Evolutionary conservation across 2,329 filamentous ascomycete genomes (phyloP).

Genomic region (Metarhizium robertsii): DNA sequence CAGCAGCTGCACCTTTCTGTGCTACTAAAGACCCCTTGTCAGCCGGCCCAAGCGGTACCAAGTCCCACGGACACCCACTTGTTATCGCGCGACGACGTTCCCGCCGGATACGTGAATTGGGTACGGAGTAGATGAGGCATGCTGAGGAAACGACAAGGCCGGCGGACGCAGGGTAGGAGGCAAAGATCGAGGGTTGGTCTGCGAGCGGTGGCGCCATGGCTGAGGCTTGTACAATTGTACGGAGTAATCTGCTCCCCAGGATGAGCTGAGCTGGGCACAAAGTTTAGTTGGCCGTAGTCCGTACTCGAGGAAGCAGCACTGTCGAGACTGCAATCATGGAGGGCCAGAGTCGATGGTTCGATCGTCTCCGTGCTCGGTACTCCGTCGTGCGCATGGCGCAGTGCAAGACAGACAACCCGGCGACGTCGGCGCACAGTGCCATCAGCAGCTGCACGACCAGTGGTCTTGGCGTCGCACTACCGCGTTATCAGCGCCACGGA

Average conservation of each 20-base stretch:
- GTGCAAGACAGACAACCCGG: background rate
- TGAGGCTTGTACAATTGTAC: too few species aligned
- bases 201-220: background rate
- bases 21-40: background rate
- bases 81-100: background rate
- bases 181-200: too few species aligned
- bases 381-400: background rate
- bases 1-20: background rate
- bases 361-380: too few species aligned
- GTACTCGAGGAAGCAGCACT: too few species aligned
- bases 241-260: too few species aligned
- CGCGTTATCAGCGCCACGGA: conserved; percentile 1
- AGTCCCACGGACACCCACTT: background rate
- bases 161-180: too few species aligned
- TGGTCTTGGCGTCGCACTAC: conserved; percentile 7
- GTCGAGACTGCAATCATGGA: background rate
- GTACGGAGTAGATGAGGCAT: too few species aligned
- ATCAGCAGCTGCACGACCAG: background rate
- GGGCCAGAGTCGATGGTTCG: background rate
- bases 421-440: conserved; percentile 1
- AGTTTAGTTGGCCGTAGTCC: too few species aligned
- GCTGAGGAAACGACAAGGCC: background rate
- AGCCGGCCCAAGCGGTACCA: background rate
- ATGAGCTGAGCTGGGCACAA: background rate
- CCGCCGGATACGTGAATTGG: background rate